These are phyloP conservation scores for Panus rudis DNA, from an alignment of 768 basidiomycete species.

Conservation along the genomic window DNA sequence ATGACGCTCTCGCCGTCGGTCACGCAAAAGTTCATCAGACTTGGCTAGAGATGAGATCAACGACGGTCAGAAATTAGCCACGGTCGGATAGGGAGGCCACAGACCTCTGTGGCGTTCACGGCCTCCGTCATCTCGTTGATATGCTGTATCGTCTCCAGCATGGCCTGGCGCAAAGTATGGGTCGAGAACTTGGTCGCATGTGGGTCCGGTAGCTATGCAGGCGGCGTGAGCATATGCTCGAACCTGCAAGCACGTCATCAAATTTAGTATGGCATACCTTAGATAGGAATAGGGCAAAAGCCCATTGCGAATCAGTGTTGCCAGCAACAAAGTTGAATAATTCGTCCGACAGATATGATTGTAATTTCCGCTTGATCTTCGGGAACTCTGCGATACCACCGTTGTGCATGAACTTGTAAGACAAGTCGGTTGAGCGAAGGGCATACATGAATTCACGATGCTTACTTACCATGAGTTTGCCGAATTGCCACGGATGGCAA, in stretches of 20 bases:
- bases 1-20: conserved; percentile 93
- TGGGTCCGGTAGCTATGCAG: conserved; percentile 65
- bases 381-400: conserved; percentile 86
- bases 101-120: conserved; percentile 65
- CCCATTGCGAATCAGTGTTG: conserved; percentile 98
- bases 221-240: not conserved
- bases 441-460: not conserved
- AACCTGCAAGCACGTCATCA: not conserved
- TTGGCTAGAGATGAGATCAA: conserved; percentile 46
- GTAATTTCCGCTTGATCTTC: conserved; percentile 74
- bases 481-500: conserved; percentile 91
- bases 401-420: conserved; percentile 91
- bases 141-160: conserved; percentile 79
- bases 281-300: conserved; percentile 87
- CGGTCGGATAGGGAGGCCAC: not conserved
- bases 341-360: conserved; percentile 69
- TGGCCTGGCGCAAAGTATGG: conserved; percentile 66
- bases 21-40: conserved; percentile 92
- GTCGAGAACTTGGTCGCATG: conserved; percentile 71
- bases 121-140: conserved; percentile 74
- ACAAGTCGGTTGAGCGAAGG: not conserved
- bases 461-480: conserved; percentile 76
- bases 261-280: conserved; percentile 39
- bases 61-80: not conserved
- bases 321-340: conserved; percentile 85